Evolutionary conservation across 768 basidiomycete genomes (phyloP).

Genomic region (Lactifluus subvellereus): DNA sequence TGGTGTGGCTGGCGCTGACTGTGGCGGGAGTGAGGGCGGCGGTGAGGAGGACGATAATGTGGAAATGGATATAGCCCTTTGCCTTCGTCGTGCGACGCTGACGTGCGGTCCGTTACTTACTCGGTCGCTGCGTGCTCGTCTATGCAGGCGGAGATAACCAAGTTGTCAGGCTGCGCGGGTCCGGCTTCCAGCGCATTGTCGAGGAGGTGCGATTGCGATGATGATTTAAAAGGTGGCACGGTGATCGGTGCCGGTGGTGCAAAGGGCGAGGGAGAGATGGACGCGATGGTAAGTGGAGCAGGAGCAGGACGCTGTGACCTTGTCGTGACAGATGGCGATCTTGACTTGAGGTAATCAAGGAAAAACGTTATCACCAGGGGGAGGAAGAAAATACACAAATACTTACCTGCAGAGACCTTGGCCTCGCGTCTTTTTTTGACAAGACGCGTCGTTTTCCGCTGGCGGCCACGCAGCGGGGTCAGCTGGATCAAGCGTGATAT

Average conservation of each 20-base stretch:
- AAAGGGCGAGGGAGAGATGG: slow-evolving; percentile 12
- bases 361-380: neutral
- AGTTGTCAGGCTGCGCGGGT: neutral
- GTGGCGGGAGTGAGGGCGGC: neutral
- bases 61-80: neutral
- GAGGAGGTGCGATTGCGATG: neutral
- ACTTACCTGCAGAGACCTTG: neutral
- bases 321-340: neutral
- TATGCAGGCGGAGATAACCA: neutral
- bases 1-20: neutral
- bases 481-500: slow-evolving; percentile 16
- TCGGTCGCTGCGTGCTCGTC: neutral
- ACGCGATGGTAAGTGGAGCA: neutral
- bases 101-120: neutral
- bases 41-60: neutral
- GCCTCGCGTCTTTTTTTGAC: neutral
- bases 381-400: neutral
- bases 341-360: neutral
- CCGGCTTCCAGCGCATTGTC: neutral
- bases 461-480: slow-evolving; percentile 6
- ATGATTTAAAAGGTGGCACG: neutral
- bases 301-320: neutral
- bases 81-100: neutral
- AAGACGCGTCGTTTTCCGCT: neutral
- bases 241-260: neutral